These are phyloP conservation scores for Cruciata laevipes DNA, from an alignment of 257 asterid species.

Conservation along the genomic window DNA sequence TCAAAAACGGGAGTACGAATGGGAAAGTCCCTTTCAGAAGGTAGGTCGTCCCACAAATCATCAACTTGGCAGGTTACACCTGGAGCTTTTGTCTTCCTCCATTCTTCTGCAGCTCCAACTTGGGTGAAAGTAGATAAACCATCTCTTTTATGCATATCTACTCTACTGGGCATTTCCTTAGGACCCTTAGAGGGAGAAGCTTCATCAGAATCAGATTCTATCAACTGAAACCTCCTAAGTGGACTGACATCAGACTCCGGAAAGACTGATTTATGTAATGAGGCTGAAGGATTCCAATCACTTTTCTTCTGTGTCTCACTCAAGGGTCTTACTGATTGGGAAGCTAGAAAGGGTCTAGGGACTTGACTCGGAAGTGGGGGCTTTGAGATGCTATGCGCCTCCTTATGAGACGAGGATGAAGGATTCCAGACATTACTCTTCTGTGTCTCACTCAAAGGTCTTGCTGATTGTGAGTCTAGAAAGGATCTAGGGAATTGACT, in stretches of 20 bases:
- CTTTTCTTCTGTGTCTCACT: constrained; percentile 34
- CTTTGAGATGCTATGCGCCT: constrained; percentile 17
- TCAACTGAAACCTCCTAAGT: constrained; percentile 76
- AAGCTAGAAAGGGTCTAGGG: constrained; percentile 33
- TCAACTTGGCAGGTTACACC: constrained; percentile 24
- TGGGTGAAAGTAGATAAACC: constrained; percentile 21
- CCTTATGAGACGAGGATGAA: constrained; percentile 30
- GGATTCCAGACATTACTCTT: constrained; percentile 31
- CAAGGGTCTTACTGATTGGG: constrained; percentile 37
- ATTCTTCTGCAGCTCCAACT: constrained; percentile 18
- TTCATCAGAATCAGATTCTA: constrained; percentile 75
- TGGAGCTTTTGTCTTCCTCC: constrained; percentile 26
- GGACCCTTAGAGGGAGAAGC: constrained; percentile 31
- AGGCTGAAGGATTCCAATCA: constrained; percentile 33
- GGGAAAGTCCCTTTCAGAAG: constrained; percentile 33
- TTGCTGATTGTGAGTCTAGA: constrained; percentile 42
- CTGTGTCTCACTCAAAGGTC: constrained; percentile 29
- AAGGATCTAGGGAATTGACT: constrained; percentile 33
- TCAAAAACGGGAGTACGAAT: constrained; percentile 82
- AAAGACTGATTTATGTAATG: constrained; percentile 25
- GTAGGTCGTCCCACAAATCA: constrained; percentile 69
- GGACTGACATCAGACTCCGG: constrained; percentile 64
- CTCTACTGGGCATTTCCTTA: constrained; percentile 20
- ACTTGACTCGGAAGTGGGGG: constrained; percentile 28
- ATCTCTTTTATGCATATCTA: constrained; percentile 22